Conservation (phyloP, 2,329 filamentous ascomycete species). For the Xylariaceae sp. region DNA sequence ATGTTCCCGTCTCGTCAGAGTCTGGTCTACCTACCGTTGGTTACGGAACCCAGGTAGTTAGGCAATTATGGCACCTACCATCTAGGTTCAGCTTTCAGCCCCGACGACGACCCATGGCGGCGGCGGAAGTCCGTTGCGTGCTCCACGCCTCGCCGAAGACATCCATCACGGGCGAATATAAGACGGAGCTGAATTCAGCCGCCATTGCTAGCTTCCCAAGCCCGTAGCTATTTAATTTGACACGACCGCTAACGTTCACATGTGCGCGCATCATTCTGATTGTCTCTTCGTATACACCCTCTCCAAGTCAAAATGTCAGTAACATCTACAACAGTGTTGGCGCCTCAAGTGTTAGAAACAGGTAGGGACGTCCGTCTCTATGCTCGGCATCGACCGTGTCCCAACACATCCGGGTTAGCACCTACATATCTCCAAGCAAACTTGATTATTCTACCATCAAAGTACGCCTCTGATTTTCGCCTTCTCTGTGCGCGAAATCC, state of each 20-base stretch:
- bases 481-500: slow-evolving; percentile 57
- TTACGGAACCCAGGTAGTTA: too few relatives aligned
- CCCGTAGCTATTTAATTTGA: neutral
- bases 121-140: slow-evolving; percentile 18
- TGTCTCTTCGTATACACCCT: neutral
- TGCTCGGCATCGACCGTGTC: slow-evolving; percentile 40
- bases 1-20: too few relatives aligned
- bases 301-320: slow-evolving; percentile 5
- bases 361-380: slow-evolving; percentile 41
- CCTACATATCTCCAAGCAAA: slow-evolving; percentile 58
- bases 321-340: slow-evolving; percentile 10
- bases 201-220: neutral
- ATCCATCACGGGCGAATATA: neutral
- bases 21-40: too few relatives aligned
- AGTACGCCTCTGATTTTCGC: slow-evolving; percentile 55
- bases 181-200: neutral
- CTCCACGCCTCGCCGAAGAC: slow-evolving; percentile 7
- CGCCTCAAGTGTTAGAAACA: slow-evolving; percentile 22
- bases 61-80: neutral
- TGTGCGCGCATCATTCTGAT: neutral
- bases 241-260: neutral
- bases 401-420: slow-evolving; percentile 51
- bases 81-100: slow-evolving; percentile 6
- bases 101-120: slow-evolving; percentile 13
- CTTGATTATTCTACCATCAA: slow-evolving; percentile 54